Evolutionary conservation across 805 yeast genomes (phyloP).

Genomic region (Kregervanrija pseudodelftensis): DNA sequence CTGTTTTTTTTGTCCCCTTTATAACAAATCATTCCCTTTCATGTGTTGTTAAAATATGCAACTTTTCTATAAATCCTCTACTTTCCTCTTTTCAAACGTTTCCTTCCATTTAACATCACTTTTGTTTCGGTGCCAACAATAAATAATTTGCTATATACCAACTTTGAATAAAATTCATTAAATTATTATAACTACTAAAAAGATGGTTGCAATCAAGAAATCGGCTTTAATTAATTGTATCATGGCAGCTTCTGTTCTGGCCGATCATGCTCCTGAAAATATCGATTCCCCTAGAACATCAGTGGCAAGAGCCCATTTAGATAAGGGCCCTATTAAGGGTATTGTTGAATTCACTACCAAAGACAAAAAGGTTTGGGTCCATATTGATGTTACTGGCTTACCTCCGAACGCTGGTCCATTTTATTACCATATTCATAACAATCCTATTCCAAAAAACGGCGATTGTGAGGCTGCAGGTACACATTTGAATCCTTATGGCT

Average conservation of each 20-base stretch:
- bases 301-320: slow-evolving; percentile 53
- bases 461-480: slow-evolving; percentile 49
- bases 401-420: slow-evolving; percentile 65
- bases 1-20: no score
- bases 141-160: no score
- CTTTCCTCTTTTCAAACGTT: no score
- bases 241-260: slow-evolving; percentile 22
- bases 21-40: no score
- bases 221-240: slow-evolving; percentile 31
- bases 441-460: slow-evolving; percentile 42
- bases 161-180: neutral
- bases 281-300: slow-evolving; percentile 42
- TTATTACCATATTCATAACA: slow-evolving; percentile 60
- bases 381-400: slow-evolving; percentile 63
- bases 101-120: no score
- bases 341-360: slow-evolving; percentile 52
- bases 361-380: slow-evolving; percentile 50
- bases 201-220: slow-evolving; percentile 15
- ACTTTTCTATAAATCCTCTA: no score
- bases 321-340: slow-evolving; percentile 39
- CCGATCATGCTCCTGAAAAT: slow-evolving; percentile 40
- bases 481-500: slow-evolving; percentile 60
- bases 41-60: no score
- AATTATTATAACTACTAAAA: neutral
- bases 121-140: no score